phyloP scores from a whole-genome alignment of 257 asterid species.

The Thymus mandschuricus region DNA sequence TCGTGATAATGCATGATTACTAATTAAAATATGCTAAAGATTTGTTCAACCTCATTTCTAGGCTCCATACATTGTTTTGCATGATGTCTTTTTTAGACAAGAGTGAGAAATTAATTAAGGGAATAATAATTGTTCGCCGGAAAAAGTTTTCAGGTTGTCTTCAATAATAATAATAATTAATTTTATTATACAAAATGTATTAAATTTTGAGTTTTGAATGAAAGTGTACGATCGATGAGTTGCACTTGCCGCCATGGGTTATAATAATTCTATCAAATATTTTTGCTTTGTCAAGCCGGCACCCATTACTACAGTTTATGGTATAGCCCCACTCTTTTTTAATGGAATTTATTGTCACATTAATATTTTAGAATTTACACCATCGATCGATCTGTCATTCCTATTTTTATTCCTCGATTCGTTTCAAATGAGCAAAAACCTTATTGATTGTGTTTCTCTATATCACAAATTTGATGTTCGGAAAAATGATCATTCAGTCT shows the following conservation, averaged over 20 bases:
- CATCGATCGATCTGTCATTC: too few relatives aligned
- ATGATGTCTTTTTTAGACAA: background rate
- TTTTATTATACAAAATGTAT: background rate
- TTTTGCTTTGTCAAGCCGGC: slow-evolving; percentile 23
- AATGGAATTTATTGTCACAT: slow-evolving; percentile 19
- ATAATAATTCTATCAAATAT: slow-evolving; percentile 19
- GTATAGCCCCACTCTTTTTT: slow-evolving; percentile 29
- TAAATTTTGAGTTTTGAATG: slow-evolving; percentile 20
- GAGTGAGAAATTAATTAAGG: background rate
- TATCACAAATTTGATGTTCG: too few relatives aligned
- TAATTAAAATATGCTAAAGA: background rate
- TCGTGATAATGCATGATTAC: background rate
- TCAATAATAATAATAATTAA: background rate
- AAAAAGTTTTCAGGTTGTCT: background rate
- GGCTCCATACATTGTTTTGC: background rate
- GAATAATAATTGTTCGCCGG: background rate
- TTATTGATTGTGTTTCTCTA: too few relatives aligned
- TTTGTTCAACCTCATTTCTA: background rate
- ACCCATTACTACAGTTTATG: slow-evolving; percentile 19
- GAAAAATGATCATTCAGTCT: too few relatives aligned
- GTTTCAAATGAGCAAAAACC: too few relatives aligned
- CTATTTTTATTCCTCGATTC: too few relatives aligned
- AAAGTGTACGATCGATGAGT: background rate
- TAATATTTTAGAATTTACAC: slow-evolving; percentile 3
- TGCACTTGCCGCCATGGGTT: slow-evolving; percentile 29